Base-by-base conservation (phyloP, 2,329 filamentous ascomycete genomes). In the Fonsecaea erecta region DNA sequence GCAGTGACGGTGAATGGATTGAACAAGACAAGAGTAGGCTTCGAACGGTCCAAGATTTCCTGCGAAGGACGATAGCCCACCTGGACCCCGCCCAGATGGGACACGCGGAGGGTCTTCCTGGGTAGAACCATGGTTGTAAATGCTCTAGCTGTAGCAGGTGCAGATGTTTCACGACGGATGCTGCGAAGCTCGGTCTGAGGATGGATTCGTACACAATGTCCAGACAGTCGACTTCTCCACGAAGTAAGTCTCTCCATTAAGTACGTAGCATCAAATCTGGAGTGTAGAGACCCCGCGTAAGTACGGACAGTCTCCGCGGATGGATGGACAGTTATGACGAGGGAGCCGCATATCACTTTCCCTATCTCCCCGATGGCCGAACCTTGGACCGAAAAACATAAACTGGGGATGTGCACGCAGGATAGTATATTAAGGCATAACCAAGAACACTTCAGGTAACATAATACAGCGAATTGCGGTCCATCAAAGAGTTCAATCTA, bases 11-110 rank as follows among this genome's bases (percentile, higher is more conserved):
- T 81, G 73, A 85, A 83, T 18, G 78, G 79, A 70, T 85, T 84
- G 64, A 85, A 75, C 12, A 85, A 74, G 3, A 85, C 76, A 9
- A 83, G 73, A 0, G 83, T 85, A 3, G 83, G 83, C 69, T 84
- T 85, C 43, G 57, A 60, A 34, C 21, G 57, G 35, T 60, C 57
- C 46, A 37, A 37, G 24, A 37, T 30, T 14, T 51, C 46, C 12
- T 8, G 5, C 16, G 35, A 55, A 35, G 43, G 12, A 21, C 37
- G 60, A 55, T 62, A 62, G 16, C 52, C 60, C 1, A 55, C 60
- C 11, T 62, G n/a, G 37, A 62, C 56, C n/a, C 60, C 60, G 2
- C 60, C 60, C 16, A 62, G 52, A 30, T 62, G 60, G 8, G 60
- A 55, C 35, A 62, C 60, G n/a, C 16, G 28, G 4, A 56, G 34